Base-by-base conservation (phyloP, 139 green algal genomes). In the Closterium sp. region DNA sequence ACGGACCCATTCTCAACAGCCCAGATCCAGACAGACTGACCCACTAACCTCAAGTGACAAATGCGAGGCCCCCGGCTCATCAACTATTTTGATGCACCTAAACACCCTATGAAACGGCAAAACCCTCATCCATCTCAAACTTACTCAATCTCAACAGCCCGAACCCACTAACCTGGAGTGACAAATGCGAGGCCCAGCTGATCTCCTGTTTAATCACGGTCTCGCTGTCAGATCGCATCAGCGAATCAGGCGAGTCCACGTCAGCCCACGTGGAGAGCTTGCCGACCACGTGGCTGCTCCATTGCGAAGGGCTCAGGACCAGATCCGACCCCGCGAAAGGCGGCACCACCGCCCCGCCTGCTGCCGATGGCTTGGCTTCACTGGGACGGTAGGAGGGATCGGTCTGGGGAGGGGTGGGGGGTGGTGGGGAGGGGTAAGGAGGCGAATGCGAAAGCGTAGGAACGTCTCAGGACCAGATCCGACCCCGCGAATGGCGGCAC, bases 1-100 rank as follows among this genome's bases (percentile, higher is more conserved):
- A n/a, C n/a, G n/a, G n/a, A n/a, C n/a, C n/a, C n/a, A n/a, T n/a
- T n/a, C n/a, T n/a, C n/a, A n/a, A n/a, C n/a, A n/a, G n/a, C n/a
- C n/a, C n/a, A n/a, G n/a, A n/a, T n/a, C n/a, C n/a, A n/a, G n/a
- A n/a, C n/a, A n/a, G n/a, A n/a, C n/a, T 34, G 84, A 25, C 16
- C 84, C n/a, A 34, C 84, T 32, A 10, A 97, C 98, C 93, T 99
- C 97, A 88, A 98, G 91, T 3, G 96, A 97, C n/a, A 99, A 93
- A 94, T 99, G 97, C 7, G 94, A 95, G 7, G 97, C 98, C 98
- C 98, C n/a, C n/a, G n/a, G n/a, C n/a, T n/a, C n/a, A n/a, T n/a
- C n/a, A n/a, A n/a, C n/a, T n/a, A n/a, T n/a, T n/a, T n/a, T n/a
- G n/a, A n/a, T n/a, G n/a, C n/a, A n/a, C n/a, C n/a, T n/a, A n/a